phyloP scores from a whole-genome alignment of 225 moss, liverwort and hornwort genomes.

The Sphagnum tenellum region DNA sequence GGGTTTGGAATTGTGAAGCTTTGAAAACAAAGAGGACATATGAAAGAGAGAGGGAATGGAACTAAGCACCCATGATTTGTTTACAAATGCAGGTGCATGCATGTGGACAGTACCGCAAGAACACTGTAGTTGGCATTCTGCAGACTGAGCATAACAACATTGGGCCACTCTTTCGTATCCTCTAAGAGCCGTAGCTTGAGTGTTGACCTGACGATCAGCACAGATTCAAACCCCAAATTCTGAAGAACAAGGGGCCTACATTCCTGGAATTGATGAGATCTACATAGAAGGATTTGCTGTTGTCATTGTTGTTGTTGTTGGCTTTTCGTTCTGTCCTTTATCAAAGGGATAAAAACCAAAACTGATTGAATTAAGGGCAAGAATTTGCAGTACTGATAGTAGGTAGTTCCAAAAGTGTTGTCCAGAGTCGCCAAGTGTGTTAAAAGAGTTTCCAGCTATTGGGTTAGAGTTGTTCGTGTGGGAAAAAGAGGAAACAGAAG shows the following conservation, averaged over 20 bases:
- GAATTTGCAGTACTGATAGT: neutral
- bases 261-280: no score
- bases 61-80: no score
- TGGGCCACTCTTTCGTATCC: constrained; percentile 95
- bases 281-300: no score
- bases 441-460: no score
- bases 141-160: constrained; percentile 65
- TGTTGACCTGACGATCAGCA: no score
- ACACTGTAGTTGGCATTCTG: constrained; percentile 84
- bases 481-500: no score
- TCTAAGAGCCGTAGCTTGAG: neutral
- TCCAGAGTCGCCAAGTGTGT: no score
- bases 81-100: constrained; percentile 62
- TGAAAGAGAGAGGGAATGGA: neutral
- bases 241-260: no score
- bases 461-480: no score
- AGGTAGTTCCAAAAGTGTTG: no score
- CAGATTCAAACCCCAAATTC: neutral
- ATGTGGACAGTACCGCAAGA: constrained; percentile 97
- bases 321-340: neutral
- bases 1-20: no score
- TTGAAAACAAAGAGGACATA: neutral
- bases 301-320: no score
- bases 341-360: neutral
- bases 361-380: neutral